Conservation (phyloP, 2,329 filamentous ascomycete species). For the Raffaelea deltoideospora region DNA sequence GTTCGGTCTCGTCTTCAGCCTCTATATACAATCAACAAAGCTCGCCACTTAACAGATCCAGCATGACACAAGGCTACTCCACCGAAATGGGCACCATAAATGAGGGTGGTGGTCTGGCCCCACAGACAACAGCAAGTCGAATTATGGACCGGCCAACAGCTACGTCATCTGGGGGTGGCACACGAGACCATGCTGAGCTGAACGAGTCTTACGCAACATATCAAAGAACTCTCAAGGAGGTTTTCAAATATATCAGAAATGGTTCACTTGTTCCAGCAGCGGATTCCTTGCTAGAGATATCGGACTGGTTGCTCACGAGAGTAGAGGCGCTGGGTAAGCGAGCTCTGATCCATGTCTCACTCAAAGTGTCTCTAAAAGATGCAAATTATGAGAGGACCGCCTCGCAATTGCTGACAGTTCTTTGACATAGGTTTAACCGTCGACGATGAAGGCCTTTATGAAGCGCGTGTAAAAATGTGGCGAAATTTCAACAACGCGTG, state of each 20-base stretch:
- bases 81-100: constrained; percentile 27
- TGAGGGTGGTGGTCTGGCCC: constrained; percentile 22
- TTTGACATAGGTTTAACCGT: constrained; percentile 54
- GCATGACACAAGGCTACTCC: constrained; percentile 39
- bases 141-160: neutral
- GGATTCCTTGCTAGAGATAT: constrained; percentile 35
- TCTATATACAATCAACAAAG: constrained; percentile 50
- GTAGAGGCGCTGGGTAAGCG: constrained; percentile 38
- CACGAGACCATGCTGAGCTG: constrained; percentile 7
- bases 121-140: constrained; percentile 16
- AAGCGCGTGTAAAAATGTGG: constrained; percentile 74
- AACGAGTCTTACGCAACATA: constrained; percentile 57
- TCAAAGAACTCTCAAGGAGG: constrained; percentile 43
- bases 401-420: neutral
- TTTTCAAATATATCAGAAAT: constrained; percentile 55
- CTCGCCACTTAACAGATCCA: too few species aligned
- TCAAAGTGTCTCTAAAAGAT: neutral
- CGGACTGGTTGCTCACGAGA: constrained; percentile 40
- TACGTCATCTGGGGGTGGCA: neutral
- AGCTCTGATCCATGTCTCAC: constrained; percentile 3
- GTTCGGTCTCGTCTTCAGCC: constrained; percentile 32
- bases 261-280: constrained; percentile 34
- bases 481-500: constrained; percentile 89
- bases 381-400: neutral
- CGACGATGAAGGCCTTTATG: constrained; percentile 63